These are phyloP conservation scores for Mycocentrospora acerina DNA, from an alignment of 2,329 filamentous ascomycete genomes.

Conservation along the genomic window DNA sequence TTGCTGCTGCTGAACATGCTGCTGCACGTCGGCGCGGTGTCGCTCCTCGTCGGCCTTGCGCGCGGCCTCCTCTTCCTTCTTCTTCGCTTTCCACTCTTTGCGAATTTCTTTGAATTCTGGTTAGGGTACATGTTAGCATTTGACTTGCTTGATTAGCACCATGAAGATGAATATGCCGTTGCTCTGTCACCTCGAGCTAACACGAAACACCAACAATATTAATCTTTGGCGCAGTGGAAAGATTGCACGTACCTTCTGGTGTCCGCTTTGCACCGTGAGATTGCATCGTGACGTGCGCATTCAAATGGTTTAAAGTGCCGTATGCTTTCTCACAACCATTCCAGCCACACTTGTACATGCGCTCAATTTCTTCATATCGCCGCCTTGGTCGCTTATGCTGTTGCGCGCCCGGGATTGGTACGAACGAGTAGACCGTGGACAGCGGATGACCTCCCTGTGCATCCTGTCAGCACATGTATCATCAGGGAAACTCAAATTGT, in stretches of 20 bases:
- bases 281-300: conserved; percentile 99
- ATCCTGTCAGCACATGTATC: no score
- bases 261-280: conserved; percentile 92
- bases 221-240: conserved; percentile 1
- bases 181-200: no score
- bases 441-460: conserved; percentile 54
- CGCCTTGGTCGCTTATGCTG: conserved; percentile 94
- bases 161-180: no score
- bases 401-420: conserved; percentile 93
- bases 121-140: conserved; percentile 10
- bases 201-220: conserved; percentile 1
- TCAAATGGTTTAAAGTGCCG: conserved; percentile 93
- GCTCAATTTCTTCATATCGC: conserved; percentile 96
- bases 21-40: conserved; percentile 65
- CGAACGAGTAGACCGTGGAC: conserved; percentile 93
- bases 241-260: conserved; percentile 78
- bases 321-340: conserved; percentile 99
- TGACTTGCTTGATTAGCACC: no score
- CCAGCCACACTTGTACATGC: conserved; percentile 99
- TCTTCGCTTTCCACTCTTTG: conserved; percentile 98
- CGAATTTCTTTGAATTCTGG: conserved; percentile 99
- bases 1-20: conserved; percentile 24
- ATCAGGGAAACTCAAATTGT: no score
- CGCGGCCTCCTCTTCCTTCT: conserved; percentile 94
- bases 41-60: conserved; percentile 90